Evolutionary conservation across 805 yeast genomes (phyloP), one percentile per base, ranked within the genome.

Genomic region (Yarrowia alimentaria): DNA sequence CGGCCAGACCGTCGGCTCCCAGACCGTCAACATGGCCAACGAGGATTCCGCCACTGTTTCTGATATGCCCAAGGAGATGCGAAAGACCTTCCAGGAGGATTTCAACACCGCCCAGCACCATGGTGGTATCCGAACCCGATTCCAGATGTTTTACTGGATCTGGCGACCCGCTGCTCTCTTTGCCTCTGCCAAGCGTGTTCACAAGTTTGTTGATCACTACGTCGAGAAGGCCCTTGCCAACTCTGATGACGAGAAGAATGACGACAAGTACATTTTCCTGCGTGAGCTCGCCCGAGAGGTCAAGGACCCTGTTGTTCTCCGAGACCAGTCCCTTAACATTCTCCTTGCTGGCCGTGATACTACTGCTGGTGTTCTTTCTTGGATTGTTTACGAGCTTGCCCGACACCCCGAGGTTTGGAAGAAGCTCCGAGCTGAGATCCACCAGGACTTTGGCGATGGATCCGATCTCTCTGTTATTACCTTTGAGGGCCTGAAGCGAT

Each of bases 261-360:
- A 65, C 22, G 74, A 65, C 25, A 67, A 72, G 17, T 76, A 73
- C 56, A 68, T 73, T 12, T 75, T 76, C 61, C 68, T 77, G 53
- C 66, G 68, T 40, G 79, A 75, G 57, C 67, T 76, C 54, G 75
- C 68, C 45, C 71, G 72, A 61, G 73, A 73, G 59, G 74, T 78
- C 11, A 67, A 71, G 52, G 73, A 76, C 56, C 75, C 76, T 12
- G 61, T 53, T 45, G 67, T 69, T 13, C 70, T 76, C 54, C 66
- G 79, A 42, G 78, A 74, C 59, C 80, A 76, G 62, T 64, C 74
- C 35, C 65, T 76, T 60, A 76, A 74, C 58, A 71, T 76, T 52
- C 66, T 76, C 53, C 60, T 76, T 13, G 81, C 81, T 10, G 80
- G 79, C 18, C 68, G 81, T 57, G 80, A 76, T 57, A 76, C 80